These are phyloP conservation scores for Miscanthus sacchariflorus DNA, from an alignment of 202 grass and related monocot species.

Conservation along the genomic window DNA sequence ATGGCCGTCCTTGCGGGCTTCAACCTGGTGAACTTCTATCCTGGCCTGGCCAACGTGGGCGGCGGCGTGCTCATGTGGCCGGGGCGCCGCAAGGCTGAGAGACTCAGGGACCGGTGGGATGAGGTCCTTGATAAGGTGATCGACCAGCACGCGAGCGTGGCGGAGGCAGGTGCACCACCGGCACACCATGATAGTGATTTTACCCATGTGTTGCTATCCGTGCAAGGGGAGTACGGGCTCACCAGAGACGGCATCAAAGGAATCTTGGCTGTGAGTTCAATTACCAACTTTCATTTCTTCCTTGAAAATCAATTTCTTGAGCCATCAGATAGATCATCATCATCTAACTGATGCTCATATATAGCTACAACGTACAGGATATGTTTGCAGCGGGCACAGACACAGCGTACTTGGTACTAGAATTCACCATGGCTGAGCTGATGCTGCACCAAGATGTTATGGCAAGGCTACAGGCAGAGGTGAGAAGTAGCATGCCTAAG, in stretches of 20 bases:
- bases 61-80: conserved; percentile 19
- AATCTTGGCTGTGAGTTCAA: too few relatives aligned
- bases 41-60: conserved; percentile 4
- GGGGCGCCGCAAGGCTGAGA: conserved; percentile 22
- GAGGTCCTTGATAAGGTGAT: conserved; percentile 27
- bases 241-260: too few relatives aligned
- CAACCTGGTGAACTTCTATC: conserved; percentile 21
- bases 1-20: not conserved
- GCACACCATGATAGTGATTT: too few relatives aligned
- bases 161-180: too few relatives aligned
- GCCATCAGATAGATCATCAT: too few relatives aligned
- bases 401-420: not conserved
- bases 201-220: too few relatives aligned
- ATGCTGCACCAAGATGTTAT: not conserved
- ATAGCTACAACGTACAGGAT: not conserved
- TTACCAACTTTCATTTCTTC: too few relatives aligned
- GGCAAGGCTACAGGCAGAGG: conserved; percentile 3
- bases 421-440: conserved; percentile 14
- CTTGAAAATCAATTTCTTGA: too few relatives aligned
- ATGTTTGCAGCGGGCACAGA: conserved; percentile 20
- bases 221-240: too few relatives aligned
- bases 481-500: not conserved
- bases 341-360: not conserved
- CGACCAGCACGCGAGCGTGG: not conserved
- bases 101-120: not conserved